Evolutionary conservation across 2,329 filamentous ascomycete species (phyloP), one percentile per base, ranked within the genome.

Genomic region (Leptographium flavum): DNA sequence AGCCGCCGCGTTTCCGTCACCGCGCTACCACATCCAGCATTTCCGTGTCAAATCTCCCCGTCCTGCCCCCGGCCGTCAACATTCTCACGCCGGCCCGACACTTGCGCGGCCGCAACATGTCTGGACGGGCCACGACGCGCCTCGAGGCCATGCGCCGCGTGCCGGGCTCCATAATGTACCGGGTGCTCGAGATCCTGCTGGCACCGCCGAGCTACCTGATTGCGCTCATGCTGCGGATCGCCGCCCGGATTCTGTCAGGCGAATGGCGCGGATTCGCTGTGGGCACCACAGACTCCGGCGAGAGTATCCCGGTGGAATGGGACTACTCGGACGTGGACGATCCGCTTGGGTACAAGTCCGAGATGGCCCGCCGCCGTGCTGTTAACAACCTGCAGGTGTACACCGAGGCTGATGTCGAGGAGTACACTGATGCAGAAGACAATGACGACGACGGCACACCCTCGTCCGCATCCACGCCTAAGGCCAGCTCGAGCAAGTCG

Each of bases 121-220:
- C 49, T 7, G 46, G 48, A 17, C 53, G 35, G 54, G 62, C 33
- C 56, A 63, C 40, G 60, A 64, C 47, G 35, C 66, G 60, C 6
- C 54, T 73, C 5, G 62, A 64, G 31, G 63, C 67, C 0, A 64
- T 71, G 30, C 67, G 69, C 43, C 65, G 70, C 37, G 64, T 82
- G 27, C 74, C 77, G 1, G 66, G 75, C 42, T 73, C 78, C 3
- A 73, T 94, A 27, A 72, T 94, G 23, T 75, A 81, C 46, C 88
- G 85, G 62, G 87, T 87, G 0, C 79, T 76, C 50, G 79, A 84
- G 43, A 71, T 92, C 27, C 71, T 94, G 4, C 65, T 94, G 14
- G 79, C 83, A 0, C 87, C 87, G n/a, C 87, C 88, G 0, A 75
- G 81, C 15, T 78, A 88, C 54, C 71, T 94, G 2, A 74, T 94